These are phyloP conservation scores for Colletotrichum brevisporum DNA, from an alignment of 2,329 filamentous ascomycete species.

Conservation along the genomic window DNA sequence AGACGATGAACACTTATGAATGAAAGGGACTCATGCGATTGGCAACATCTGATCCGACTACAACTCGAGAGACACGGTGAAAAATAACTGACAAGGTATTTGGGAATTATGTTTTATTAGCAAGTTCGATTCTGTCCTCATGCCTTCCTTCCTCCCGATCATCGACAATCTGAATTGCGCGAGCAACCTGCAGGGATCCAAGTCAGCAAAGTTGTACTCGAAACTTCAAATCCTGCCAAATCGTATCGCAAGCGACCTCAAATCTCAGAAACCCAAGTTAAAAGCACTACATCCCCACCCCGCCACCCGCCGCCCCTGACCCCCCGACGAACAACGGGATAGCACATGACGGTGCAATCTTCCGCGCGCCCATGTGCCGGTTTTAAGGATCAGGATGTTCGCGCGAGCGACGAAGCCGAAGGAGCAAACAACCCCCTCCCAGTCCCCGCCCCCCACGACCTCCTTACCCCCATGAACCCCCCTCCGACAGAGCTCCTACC, in stretches of 20 bases:
- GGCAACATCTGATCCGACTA: neutral
- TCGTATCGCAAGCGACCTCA: neutral
- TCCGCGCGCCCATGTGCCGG: slow-evolving; percentile 32
- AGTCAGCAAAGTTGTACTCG: slow-evolving; percentile 16
- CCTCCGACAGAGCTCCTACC: neutral
- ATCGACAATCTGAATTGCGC: neutral
- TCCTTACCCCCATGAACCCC: neutral
- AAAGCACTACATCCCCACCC: slow-evolving; percentile 59
- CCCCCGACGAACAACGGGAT: slow-evolving; percentile 28
- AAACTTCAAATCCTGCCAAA: neutral
- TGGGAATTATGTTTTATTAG: too few species aligned
- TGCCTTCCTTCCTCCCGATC: neutral
- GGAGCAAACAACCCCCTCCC: slow-evolving; percentile 9
- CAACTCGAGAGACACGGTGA: too few species aligned
- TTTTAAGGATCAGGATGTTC: slow-evolving; percentile 10
- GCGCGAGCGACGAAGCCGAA: slow-evolving; percentile 37
- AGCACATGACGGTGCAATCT: slow-evolving; percentile 54
- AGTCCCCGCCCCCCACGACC: neutral
- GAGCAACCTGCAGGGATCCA: neutral
- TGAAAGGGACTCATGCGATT: slow-evolving; percentile 30
- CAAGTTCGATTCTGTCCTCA: too few species aligned
- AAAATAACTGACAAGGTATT: too few species aligned
- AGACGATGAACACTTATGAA: slow-evolving; percentile 9
- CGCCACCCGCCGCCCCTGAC: slow-evolving; percentile 47
- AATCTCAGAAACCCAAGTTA: slow-evolving; percentile 61